Evolutionary conservation across 768 basidiomycete genomes (phyloP), one percentile per base, ranked within the genome.

Genomic region (Fomitopsis serialis): DNA sequence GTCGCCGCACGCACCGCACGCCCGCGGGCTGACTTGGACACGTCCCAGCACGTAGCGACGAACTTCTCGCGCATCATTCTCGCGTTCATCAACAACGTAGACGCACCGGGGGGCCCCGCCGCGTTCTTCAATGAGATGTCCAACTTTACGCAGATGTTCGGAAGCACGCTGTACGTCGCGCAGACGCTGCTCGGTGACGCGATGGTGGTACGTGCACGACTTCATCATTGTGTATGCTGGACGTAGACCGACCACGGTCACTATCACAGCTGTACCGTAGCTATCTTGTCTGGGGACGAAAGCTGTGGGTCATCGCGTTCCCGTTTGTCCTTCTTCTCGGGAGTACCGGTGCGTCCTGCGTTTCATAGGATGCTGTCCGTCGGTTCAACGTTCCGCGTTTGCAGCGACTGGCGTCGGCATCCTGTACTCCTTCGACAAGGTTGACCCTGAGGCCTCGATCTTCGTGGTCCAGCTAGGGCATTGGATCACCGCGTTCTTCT

Each of bases 401-500:
- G 32, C 56, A 70, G 70, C 58, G 21, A 50, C 60, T 17, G 69
- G 68, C 43, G 25, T 52, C 21, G 70, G 69, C 12, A 66, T 68
- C 24, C 57, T 70, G n/a, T 62, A 68, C 49, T 64, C 66, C 1
- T 68, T 73, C 52, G 66, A 65, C 32, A 54, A 54, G 21, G 60
- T 68, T 10, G 61, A 51, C 21, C 58, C 61, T 17, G 58, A 66
- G 42, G 64, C 67, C 22, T 58, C 65, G 35, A 63, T 74, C 24
- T 73, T 75, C 54, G 62, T 64, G 9, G 50, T 52, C 19, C 35
- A 70, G 42, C 64, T 72, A n/a, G 57, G 59, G n/a, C 59, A 63
- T 24, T 73, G 74, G 72, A 74, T 74, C 48, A 57, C 68, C 11
- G 63, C 70, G 2, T 75, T 74, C 64, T 73, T 74, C 53, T 66